phyloP scores from a whole-genome alignment of 306 rosid species.

The Casuarina equisetifolia region DNA sequence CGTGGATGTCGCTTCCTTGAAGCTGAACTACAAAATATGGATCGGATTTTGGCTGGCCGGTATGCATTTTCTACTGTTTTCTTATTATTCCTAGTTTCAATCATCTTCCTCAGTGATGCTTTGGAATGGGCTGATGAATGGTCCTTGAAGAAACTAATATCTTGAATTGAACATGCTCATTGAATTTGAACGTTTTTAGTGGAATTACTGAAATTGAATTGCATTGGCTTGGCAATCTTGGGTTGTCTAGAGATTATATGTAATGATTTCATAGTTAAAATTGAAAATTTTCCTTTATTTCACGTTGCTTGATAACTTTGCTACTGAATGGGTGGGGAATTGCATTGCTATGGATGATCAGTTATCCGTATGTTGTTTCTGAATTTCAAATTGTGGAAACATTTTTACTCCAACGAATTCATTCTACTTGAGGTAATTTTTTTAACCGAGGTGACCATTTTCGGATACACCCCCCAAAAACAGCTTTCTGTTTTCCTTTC shows the following conservation, averaged over 20 bases:
- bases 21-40: conserved; percentile 95
- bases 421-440: background rate
- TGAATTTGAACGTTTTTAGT: conserved; percentile 20
- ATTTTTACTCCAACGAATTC: background rate
- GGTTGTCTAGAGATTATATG: conserved; percentile 39
- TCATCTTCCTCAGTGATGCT: background rate
- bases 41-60: conserved; percentile 87
- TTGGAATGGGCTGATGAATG: background rate
- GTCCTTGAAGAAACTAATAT: background rate
- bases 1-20: conserved; percentile 95
- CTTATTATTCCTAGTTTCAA: background rate
- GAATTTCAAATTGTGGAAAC: background rate
- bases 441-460: background rate
- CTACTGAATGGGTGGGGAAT: conserved; percentile 12
- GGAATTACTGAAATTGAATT: conserved; percentile 37
- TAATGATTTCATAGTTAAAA: conserved; percentile 17
- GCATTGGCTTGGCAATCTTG: conserved; percentile 30
- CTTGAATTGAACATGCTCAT: background rate
- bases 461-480: background rate
- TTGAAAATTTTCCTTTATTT: background rate
- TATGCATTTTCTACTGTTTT: conserved; percentile 34
- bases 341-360: background rate
- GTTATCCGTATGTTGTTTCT: background rate
- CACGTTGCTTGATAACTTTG: conserved; percentile 21
- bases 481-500: background rate